Evolutionary conservation across 345 rosid species (phyloP).

Genomic region (Brassica nigra): DNA sequence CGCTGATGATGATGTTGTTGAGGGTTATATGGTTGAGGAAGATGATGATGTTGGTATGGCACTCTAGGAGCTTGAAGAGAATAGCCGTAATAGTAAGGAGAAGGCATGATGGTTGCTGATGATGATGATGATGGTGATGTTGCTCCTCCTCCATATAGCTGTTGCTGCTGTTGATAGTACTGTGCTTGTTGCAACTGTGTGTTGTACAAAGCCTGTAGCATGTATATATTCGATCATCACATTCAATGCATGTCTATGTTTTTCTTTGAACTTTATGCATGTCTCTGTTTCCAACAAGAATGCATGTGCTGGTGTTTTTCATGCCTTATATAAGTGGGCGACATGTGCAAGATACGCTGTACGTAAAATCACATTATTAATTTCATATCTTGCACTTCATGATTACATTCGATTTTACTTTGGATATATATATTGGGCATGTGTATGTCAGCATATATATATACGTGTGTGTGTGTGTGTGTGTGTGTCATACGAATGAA

Average conservation of each 20-base stretch:
- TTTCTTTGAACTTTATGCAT: too few relatives aligned
- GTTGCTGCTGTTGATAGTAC: conserved; percentile 58
- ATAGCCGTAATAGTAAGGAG: conserved; percentile 63
- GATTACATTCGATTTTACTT: conserved; percentile 26
- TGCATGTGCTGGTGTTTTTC: conserved; percentile 34
- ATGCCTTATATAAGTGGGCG: conserved; percentile 36
- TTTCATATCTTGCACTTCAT: conserved; percentile 26
- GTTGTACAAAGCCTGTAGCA: conserved; percentile 54
- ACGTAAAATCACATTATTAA: conserved; percentile 32
- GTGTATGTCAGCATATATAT: background rate
- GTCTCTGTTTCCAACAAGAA: conserved; percentile 8
- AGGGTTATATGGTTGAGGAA: conserved; percentile 52
- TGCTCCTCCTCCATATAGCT: conserved; percentile 46
- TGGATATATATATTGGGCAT: background rate
- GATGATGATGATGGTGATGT: conserved; percentile 44
- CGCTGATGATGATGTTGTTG: conserved; percentile 54
- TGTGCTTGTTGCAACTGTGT: conserved; percentile 67
- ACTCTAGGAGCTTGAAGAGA: conserved; percentile 66
- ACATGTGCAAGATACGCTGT: conserved; percentile 33
- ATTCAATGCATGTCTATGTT: background rate
- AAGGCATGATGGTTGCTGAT: conserved; percentile 54
- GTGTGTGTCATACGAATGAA: conserved; percentile 2
- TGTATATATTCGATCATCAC: conserved; percentile 11
- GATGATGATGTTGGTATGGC: conserved; percentile 42
- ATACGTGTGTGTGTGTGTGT: background rate